These are phyloP conservation scores for Colletotrichum melonis DNA, from an alignment of 2,329 filamentous ascomycete species.

Conservation along the genomic window DNA sequence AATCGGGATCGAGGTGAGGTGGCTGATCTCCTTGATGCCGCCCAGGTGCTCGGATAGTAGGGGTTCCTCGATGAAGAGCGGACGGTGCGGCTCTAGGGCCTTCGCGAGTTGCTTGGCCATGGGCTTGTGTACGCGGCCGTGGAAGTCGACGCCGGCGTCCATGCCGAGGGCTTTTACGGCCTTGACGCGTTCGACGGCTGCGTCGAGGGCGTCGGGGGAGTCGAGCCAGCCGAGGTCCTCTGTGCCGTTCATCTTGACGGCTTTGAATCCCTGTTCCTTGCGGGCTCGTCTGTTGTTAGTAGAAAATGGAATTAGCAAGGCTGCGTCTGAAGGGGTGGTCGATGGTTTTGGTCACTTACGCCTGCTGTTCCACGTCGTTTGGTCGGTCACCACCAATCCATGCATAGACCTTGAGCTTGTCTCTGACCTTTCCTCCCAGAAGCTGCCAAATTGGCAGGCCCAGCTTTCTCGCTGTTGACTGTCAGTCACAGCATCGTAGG, in stretches of 20 bases:
- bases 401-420: conserved; percentile 78
- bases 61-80: conserved; percentile 81
- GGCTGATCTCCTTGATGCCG: conserved; percentile 69
- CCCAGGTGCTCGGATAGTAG: conserved; percentile 76
- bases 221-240: conserved; percentile 83
- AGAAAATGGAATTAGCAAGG: background rate
- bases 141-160: conserved; percentile 82
- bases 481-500: background rate
- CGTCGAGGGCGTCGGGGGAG: conserved; percentile 71
- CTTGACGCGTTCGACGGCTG: conserved; percentile 74
- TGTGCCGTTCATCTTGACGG: conserved; percentile 84
- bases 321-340: background rate
- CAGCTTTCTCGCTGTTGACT: conserved; percentile 52
- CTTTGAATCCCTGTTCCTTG: conserved; percentile 71
- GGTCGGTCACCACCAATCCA: conserved; percentile 85
- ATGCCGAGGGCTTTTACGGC: conserved; percentile 76
- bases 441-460: conserved; percentile 79
- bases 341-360: conserved; percentile 52
- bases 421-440: conserved; percentile 78
- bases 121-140: conserved; percentile 81
- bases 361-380: conserved; percentile 71
- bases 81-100: conserved; percentile 73
- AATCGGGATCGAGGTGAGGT: conserved; percentile 71
- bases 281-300: conserved; percentile 58
- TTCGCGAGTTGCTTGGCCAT: conserved; percentile 83